Evolutionary conservation across 768 basidiomycete species (phyloP).

Genomic region (Candolleomyces eurysporus): DNA sequence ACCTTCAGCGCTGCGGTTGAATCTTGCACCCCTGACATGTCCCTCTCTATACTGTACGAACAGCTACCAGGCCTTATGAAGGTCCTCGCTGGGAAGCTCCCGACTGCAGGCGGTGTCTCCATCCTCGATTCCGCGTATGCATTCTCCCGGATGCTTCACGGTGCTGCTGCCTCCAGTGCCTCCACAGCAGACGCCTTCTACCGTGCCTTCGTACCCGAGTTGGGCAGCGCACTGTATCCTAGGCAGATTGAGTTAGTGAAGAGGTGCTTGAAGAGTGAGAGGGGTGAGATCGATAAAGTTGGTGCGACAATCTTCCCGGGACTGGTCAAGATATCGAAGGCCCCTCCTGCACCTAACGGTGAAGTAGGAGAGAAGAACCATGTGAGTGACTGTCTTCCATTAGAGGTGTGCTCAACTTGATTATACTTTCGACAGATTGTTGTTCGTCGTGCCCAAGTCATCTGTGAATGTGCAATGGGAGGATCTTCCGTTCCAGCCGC

Average conservation of each 20-base stretch:
- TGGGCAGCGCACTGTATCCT: slow-evolving; percentile 71
- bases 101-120: slow-evolving; percentile 45
- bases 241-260: slow-evolving; percentile 83
- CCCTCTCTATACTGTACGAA: slow-evolving; percentile 63
- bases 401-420: background rate
- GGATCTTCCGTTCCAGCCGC: slow-evolving; percentile 17
- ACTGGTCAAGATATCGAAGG: slow-evolving; percentile 73
- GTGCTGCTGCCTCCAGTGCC: slow-evolving; percentile 43
- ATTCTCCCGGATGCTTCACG: slow-evolving; percentile 86
- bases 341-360: slow-evolving; percentile 31
- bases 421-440: slow-evolving; percentile 44
- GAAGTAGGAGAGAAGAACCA: slow-evolving; percentile 49
- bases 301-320: slow-evolving; percentile 88
- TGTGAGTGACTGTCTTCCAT: slow-evolving; percentile 23
- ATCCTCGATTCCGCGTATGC: slow-evolving; percentile 73
- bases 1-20: slow-evolving; percentile 89
- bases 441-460: slow-evolving; percentile 80
- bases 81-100: slow-evolving; percentile 44
- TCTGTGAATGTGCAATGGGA: slow-evolving; percentile 78
- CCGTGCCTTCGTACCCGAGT: slow-evolving; percentile 82
- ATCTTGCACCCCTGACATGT: slow-evolving; percentile 68
- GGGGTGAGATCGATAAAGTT: slow-evolving; percentile 69
- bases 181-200: slow-evolving; percentile 75
- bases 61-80: slow-evolving; percentile 65
- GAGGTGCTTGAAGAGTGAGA: slow-evolving; percentile 74